These are phyloP conservation scores for Vaucheria bursata DNA, from an alignment of 352 stramenopile species.

Conservation along the genomic window DNA sequence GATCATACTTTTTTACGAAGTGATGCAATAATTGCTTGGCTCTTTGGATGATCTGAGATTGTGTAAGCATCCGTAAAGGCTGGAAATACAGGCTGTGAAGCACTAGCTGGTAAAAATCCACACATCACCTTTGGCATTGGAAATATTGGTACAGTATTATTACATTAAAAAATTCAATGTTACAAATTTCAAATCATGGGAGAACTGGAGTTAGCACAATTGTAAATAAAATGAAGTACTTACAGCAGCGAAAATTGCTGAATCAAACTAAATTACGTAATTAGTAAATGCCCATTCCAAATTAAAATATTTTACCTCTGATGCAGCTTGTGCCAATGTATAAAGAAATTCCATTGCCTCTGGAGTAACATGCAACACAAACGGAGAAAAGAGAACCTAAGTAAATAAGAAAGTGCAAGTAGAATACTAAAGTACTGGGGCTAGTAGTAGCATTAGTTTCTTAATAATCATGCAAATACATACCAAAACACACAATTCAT, in stretches of 20 bases:
- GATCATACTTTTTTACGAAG: not conserved
- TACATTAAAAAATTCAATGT: no score
- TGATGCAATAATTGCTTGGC: slow-evolving; percentile 1
- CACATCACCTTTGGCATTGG: slow-evolving; percentile 3
- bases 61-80: not conserved
- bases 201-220: no score
- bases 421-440: not conserved
- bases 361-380: slow-evolving; percentile 27
- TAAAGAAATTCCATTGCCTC: slow-evolving; percentile 47
- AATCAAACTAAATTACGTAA: no score
- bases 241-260: no score
- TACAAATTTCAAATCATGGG: no score
- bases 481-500: slow-evolving; percentile 49
- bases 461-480: no score
- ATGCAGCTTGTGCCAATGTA: slow-evolving; percentile 43
- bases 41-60: not conserved
- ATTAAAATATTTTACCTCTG: not conserved
- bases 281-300: no score
- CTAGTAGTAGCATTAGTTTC: not conserved
- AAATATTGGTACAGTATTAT: no score
- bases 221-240: no score
- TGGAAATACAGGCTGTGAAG: not conserved
- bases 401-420: not conserved
- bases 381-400: slow-evolving; percentile 7
- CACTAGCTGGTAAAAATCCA: not conserved